Evolutionary conservation across 1,284 basidiomycete species (phyloP).

Genomic region (Cronartium ribicola): DNA sequence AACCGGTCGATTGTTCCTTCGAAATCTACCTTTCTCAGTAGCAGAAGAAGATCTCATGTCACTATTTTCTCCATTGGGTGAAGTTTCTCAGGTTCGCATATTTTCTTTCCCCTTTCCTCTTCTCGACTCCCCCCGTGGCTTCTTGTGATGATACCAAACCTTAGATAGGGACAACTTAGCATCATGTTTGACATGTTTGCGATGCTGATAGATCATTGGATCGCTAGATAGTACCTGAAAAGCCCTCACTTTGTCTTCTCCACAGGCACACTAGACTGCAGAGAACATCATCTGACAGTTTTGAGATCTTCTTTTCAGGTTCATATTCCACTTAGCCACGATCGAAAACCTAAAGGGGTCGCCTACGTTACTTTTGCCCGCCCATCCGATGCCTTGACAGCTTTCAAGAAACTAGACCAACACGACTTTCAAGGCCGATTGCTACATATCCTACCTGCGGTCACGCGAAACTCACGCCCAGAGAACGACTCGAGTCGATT

Average conservation of each 20-base stretch:
- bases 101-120: not conserved
- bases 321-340: slow-evolving; percentile 71
- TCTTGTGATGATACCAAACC: slow-evolving; percentile 50
- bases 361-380: slow-evolving; percentile 75
- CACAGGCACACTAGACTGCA: slow-evolving; percentile 9
- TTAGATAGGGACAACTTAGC: slow-evolving; percentile 48
- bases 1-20: slow-evolving; percentile 79
- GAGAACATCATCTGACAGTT: slow-evolving; percentile 7
- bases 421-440: slow-evolving; percentile 86
- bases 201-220: slow-evolving; percentile 59
- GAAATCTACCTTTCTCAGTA: slow-evolving; percentile 82
- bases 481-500: slow-evolving; percentile 47
- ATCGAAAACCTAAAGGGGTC: slow-evolving; percentile 69
- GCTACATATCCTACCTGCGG: slow-evolving; percentile 80
- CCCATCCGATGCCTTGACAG: slow-evolving; percentile 65
- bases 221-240: slow-evolving; percentile 43
- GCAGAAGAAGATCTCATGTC: slow-evolving; percentile 67
- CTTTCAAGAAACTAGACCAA: slow-evolving; percentile 74
- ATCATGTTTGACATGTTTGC: slow-evolving; percentile 40
- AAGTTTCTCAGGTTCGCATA: slow-evolving; percentile 56
- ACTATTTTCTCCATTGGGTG: slow-evolving; percentile 69
- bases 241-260: slow-evolving; percentile 13
- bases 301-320: slow-evolving; percentile 56
- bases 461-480: slow-evolving; percentile 60
- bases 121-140: not conserved